A percentile compares a stretch with the other conserved stretches of the same genome.
phyloP scores from a whole-genome alignment of 257 asterid species.

The Solanum verrucosum region DNA sequence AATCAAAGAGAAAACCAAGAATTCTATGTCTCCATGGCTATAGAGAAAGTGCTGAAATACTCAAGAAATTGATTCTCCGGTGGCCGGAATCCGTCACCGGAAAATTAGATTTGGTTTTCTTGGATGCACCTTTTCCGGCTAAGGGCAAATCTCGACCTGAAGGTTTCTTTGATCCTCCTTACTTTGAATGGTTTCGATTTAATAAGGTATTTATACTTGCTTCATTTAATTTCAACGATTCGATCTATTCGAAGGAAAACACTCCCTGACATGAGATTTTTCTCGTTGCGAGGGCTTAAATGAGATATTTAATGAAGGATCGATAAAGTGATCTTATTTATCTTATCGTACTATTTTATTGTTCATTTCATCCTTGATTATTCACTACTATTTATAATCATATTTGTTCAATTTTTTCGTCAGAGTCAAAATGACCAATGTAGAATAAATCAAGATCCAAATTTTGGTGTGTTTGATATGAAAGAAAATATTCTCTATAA shows the following conservation, averaged over 20 bases:
- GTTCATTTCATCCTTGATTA: background rate
- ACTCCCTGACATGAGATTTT: too few species aligned
- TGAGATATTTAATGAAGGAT: too few species aligned
- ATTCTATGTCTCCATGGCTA: constrained; percentile 28
- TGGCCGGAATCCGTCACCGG: constrained; percentile 23
- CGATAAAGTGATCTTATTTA: too few species aligned
- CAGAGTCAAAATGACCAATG: background rate
- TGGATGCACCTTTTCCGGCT: constrained; percentile 23
- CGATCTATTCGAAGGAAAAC: background rate
- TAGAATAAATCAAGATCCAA: background rate
- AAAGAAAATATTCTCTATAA: background rate
- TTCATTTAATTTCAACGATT: too few species aligned
- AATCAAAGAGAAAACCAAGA: constrained; percentile 3
- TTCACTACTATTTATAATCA: background rate
- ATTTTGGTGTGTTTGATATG: background rate
- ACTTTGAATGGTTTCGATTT: constrained; percentile 22
- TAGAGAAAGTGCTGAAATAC: constrained; percentile 23
- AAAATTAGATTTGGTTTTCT: constrained; percentile 17
- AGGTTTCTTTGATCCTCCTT: constrained; percentile 26
- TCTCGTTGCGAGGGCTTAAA: too few species aligned
- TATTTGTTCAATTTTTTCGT: background rate
- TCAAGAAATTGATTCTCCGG: constrained; percentile 10
- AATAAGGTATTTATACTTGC: constrained; percentile 10
- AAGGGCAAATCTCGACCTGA: constrained; percentile 17
- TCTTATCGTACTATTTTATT: too few species aligned